A percentile compares a stretch with the other conserved stretches of the same genome.
These are phyloP conservation scores for Plectosphaerella plurivora DNA, from an alignment of 2,329 filamentous ascomycete species.

Conservation along the genomic window DNA sequence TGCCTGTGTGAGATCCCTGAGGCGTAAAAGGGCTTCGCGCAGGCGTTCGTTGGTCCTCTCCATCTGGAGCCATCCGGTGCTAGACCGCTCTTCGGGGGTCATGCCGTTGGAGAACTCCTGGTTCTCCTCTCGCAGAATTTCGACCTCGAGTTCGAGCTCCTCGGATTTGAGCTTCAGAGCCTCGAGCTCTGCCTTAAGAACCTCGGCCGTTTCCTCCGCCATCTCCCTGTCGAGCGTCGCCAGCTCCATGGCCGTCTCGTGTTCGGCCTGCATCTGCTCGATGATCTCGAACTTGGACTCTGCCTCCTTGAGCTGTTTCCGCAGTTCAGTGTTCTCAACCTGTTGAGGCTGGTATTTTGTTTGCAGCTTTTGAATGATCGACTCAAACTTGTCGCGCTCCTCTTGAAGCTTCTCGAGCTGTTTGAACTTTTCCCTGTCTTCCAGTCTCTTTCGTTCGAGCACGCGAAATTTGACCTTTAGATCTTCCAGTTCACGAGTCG, in stretches of 20 bases:
- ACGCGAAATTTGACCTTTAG: conserved; percentile 83
- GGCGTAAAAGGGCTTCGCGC: conserved; percentile 74
- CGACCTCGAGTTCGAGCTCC: conserved; percentile 82
- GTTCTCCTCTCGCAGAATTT: conserved; percentile 84
- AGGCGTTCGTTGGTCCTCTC: conserved; percentile 86
- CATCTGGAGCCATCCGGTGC: conserved; percentile 85
- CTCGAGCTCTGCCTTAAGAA: conserved; percentile 75
- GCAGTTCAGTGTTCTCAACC: conserved; percentile 71
- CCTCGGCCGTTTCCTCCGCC: conserved; percentile 89
- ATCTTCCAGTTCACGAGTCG: conserved; percentile 72
- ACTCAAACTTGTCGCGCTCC: conserved; percentile 74
- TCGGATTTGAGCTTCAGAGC: conserved; percentile 71
- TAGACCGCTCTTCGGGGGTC: conserved; percentile 81
- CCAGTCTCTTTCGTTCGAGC: conserved; percentile 79
- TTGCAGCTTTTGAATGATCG: conserved; percentile 86
- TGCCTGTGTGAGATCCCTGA: conserved; percentile 84
- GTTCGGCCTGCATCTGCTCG: conserved; percentile 73
- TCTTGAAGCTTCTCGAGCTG: conserved; percentile 69
- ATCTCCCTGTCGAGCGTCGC: conserved; percentile 89
- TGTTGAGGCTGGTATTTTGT: conserved; percentile 82
- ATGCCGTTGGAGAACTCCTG: conserved; percentile 78
- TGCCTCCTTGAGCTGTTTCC: conserved; percentile 72
- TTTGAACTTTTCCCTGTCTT: conserved; percentile 83
- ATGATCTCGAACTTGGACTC: conserved; percentile 65
- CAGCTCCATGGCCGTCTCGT: conserved; percentile 81